Base-by-base conservation (phyloP, 306 rosid species). In the Sechiopsis laciniata region DNA sequence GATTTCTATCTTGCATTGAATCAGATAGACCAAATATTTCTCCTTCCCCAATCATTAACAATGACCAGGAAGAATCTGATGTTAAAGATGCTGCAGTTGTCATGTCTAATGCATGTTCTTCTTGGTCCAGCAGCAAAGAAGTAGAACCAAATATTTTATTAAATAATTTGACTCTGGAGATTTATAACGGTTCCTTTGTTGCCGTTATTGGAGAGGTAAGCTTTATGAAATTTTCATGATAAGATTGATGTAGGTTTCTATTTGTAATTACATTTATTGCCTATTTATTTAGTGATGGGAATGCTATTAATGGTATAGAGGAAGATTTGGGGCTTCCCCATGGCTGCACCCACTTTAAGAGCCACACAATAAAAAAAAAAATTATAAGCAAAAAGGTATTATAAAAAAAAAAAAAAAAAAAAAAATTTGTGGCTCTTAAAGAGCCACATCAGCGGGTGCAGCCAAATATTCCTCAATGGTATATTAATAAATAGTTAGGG, bases 151-250 rank as follows among this genome's bases (percentile, higher is more conserved):
- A 85, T 79, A 72, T 73, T 83, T 85, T 79, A 59, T 73, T 93
- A 82, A 80, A 85, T 81, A 86, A 85, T 63, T 85, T 86, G 78
- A 88, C 79, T 76, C 84, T 93, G 60, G 80, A 81, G 60, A 84
- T 93, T 75, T 71, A 78, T 64, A 85, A 79, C 84, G 96, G 98
- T 79, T 85, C 89, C 74, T 88, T 90, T 82, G 77, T 89, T 81
- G 96, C 87, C 15, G 78, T 93, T 52, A 84, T 90, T 77, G 96
- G 97, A 85, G 98, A 93, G 97, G 98, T 90, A 71, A 81, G 86
- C 62, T 45, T 58, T 57, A 7, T 37, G 12, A 40, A 64, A 37
- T 35, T n/a, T 35, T 64, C 26, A 37, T 37, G 16, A 37, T 64
- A 64, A 37, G 16, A 37, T 64, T n/a, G 26, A 37, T 64, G 51